phyloP scores from a whole-genome alignment of 768 basidiomycete species.

The Leccinum fibrillosum region DNA sequence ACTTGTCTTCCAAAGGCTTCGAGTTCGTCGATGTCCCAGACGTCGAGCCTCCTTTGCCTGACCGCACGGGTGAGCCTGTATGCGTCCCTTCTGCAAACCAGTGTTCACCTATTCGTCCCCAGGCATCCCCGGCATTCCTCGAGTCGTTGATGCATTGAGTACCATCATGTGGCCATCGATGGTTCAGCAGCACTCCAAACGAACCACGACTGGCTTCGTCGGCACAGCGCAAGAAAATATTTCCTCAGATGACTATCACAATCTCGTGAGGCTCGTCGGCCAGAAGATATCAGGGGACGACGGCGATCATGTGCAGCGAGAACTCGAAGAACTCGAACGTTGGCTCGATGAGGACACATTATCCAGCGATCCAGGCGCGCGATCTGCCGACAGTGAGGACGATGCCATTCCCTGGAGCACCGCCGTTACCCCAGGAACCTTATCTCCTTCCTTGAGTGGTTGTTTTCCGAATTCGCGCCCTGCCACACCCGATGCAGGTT shows the following conservation, averaged over 20 bases:
- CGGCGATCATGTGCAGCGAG: slow-evolving; percentile 39
- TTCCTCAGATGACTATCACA: slow-evolving; percentile 19
- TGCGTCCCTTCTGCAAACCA: neutral
- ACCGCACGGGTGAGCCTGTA: slow-evolving; percentile 17
- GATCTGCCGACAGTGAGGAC: slow-evolving; percentile 15
- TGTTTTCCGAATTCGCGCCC: slow-evolving; percentile 19
- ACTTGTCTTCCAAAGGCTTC: slow-evolving; percentile 66
- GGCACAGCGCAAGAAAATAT: neutral
- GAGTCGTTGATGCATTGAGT: slow-evolving; percentile 75
- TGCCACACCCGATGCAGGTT: slow-evolving; percentile 39
- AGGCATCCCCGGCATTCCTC: slow-evolving; percentile 57
- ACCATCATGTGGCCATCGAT: slow-evolving; percentile 91
- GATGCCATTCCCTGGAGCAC: slow-evolving; percentile 41
- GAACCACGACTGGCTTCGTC: neutral
- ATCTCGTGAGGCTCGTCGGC: slow-evolving; percentile 21
- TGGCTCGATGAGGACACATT: slow-evolving; percentile 54
- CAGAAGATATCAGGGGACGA: slow-evolving; percentile 23
- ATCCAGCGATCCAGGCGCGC: slow-evolving; percentile 15
- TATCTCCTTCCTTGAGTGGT: slow-evolving; percentile 24
- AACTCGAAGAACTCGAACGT: slow-evolving; percentile 57
- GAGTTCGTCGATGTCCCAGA: slow-evolving; percentile 61
- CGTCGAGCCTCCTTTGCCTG: slow-evolving; percentile 2
- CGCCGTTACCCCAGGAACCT: slow-evolving; percentile 28
- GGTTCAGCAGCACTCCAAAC: slow-evolving; percentile 29
- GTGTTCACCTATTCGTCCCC: neutral